phyloP scores from a whole-genome alignment of 2,329 filamentous ascomycete genomes.

The Albophoma yamanashiensis region DNA sequence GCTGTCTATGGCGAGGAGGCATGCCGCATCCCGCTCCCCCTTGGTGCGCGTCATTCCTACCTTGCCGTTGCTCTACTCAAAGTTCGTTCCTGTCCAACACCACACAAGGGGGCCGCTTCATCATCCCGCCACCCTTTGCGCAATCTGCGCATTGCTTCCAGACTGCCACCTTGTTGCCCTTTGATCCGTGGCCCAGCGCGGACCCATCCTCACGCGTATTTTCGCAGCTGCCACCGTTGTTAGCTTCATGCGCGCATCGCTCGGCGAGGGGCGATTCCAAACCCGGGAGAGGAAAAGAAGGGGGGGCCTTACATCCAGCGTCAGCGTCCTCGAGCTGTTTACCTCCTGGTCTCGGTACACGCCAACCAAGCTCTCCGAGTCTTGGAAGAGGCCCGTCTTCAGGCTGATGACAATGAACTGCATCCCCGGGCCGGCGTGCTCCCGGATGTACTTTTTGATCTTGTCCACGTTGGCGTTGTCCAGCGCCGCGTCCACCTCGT shows the following conservation, averaged over 20 bases:
- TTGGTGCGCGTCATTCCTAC: no score
- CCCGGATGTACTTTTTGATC: slow-evolving; percentile 91
- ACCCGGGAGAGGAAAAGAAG: no score
- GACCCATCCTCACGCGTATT: background rate
- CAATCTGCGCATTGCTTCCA: background rate
- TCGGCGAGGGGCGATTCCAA: background rate
- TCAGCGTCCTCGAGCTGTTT: slow-evolving; percentile 85
- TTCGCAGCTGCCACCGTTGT: background rate
- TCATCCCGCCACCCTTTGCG: background rate
- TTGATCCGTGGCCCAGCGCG: background rate
- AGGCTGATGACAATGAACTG: slow-evolving; percentile 98
- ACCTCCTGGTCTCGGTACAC: slow-evolving; percentile 92
- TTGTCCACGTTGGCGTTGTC: slow-evolving; percentile 96
- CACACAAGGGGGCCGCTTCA: no score
- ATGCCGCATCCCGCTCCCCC: background rate
- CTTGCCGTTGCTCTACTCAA: no score
- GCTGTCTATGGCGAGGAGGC: background rate
- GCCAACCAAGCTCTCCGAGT: slow-evolving; percentile 89
- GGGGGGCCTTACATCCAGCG: slow-evolving; percentile 74
- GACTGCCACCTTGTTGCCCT: background rate
- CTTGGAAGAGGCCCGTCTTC: slow-evolving; percentile 92
- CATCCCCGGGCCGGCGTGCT: slow-evolving; percentile 93
- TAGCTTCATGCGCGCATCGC: background rate
- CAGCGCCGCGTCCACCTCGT: slow-evolving; percentile 96
- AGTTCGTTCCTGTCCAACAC: no score